phyloP scores from a whole-genome alignment of 2,329 filamentous ascomycete species.

The Graphiopsis chlorocephala region DNA sequence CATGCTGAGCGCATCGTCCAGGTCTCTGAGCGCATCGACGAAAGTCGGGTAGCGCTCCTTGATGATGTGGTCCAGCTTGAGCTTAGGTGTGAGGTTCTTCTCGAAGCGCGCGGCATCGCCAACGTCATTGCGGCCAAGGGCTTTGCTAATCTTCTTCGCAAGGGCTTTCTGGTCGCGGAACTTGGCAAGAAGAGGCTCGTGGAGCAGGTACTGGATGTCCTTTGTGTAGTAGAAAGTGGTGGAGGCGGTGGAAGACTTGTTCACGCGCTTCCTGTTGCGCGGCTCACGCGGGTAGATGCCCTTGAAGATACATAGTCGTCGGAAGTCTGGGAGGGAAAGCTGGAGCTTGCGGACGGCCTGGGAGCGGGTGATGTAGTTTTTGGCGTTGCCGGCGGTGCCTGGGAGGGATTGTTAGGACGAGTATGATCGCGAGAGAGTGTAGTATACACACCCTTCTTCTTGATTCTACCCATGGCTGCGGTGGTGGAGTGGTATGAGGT shows the following conservation, averaged over 20 bases:
- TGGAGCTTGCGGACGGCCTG: conserved; percentile 97
- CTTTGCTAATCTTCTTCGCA: conserved; percentile 94
- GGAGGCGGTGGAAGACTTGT: conserved; percentile 81
- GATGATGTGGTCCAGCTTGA: conserved; percentile 94
- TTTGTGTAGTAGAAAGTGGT: conserved; percentile 93
- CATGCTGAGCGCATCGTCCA: conserved; percentile 96
- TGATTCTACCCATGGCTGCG: conserved; percentile 66
- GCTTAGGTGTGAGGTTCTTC: conserved; percentile 83
- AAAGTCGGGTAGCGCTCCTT: conserved; percentile 98
- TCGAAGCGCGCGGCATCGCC: conserved; percentile 85
- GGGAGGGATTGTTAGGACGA: conserved; percentile 2
- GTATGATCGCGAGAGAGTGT: conserved; percentile 7
- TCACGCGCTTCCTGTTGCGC: conserved; percentile 93
- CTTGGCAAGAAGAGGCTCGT: conserved; percentile 89
- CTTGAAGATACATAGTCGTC: conserved; percentile 99
- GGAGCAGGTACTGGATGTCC: conserved; percentile 96
- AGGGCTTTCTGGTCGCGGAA: conserved; percentile 97
- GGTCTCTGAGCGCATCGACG: conserved; percentile 84
- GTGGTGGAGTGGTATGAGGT: conserved; percentile 14
- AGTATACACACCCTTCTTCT: conserved; percentile 72
- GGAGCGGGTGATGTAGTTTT: conserved; percentile 97
- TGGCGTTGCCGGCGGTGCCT: conserved; percentile 85
- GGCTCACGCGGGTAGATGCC: conserved; percentile 97
- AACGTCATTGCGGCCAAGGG: conserved; percentile 87
- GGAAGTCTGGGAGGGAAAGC: conserved; percentile 94